Evolutionary conservation across 306 rosid genomes (phyloP), one percentile per base, ranked within the genome.

Genomic region (Inga oerstediana): DNA sequence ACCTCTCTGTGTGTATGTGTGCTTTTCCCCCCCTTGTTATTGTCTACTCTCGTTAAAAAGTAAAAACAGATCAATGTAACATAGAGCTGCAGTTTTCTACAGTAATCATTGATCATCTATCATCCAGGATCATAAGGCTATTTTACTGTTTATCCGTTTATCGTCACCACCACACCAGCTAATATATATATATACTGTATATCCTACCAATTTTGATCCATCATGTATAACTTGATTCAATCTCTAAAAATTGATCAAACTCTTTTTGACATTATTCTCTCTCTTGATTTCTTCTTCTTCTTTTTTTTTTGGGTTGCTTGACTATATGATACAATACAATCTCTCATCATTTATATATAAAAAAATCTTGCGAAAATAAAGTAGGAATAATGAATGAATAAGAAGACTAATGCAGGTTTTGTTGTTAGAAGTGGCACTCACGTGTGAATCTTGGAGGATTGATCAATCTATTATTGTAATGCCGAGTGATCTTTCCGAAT

Each of bases 381-480:
- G 43, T 4, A 16, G 72, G 45, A 16, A 67, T 35, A 34, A 32
- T 64, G 13, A 67, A 27, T 56, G 8, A 62, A 34, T 7, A 35
- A 69, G 4, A 19, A 41, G 34, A 70, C 3, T 9, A 70, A 11
- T 4, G 34, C 27, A 43, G 52, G 9, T 12, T 20, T 7, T 39
- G 19, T 58, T n/a, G 27, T 17, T 59, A 6, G 3, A 13, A 79
- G 68, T 80, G 83, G 45, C 27, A 22, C n/a, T 75, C 81, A 75
- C 84, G 75, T 80, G 74, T 68, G 39, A 69, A 27, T 51, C 84
- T 75, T 46, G 78, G 19, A 27, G 59, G 32, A 75, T 75, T 37
- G 52, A 69, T 58, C 37, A 44, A 68, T 58, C 64, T 58, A 75
- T 75, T 69, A 74, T 80, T 84, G 59, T 49, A 84, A 35, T 80